Base-by-base conservation (phyloP, 2,329 filamentous ascomycete species). In the Pseudogymnoascus sp. region DNA sequence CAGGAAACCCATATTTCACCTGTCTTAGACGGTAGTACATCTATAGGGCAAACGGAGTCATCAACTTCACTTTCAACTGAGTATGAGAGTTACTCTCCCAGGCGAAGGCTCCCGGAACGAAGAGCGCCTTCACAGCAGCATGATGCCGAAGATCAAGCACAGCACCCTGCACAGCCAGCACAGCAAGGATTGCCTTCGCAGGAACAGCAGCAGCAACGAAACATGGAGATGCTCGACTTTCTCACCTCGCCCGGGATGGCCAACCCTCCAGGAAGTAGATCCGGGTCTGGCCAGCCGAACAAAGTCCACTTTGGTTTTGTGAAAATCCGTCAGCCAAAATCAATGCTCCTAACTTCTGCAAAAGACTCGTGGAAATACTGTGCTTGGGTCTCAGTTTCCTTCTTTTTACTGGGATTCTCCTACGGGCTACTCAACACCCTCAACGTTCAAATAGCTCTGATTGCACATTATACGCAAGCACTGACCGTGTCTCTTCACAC, bases 371-470 rank as follows among this genome's bases (percentile, higher is more conserved):
- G 88, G 66, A 88, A 85, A 65, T 89, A 90, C 67, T 86, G 88
- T 69, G 80, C 83, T 17, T 80, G 91, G 67, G 90, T 95, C 23
- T 88, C 88, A 1, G 81, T 92, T 4, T 78, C 96, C 0, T 95
- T 96, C 75, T 85, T 96, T 66, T 77, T 96, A 5, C 93, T 91
- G 91, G 92, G 92, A 0, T 88, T 96, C 64, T 91, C 91, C 0
- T 96, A 96, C 68, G 92, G 92, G 0, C 81, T 96, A 2, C 79
- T 96, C 5, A 90, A 93, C 71, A 89, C 88, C 0, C 82, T 96
- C 37, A 96, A 96, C 72, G 83, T 82, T 21, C 87, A 85, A 23
- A 86, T 91, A 62, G 86, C 88, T 50, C 72, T 77, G 15, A 83
- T 90, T 4, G 82, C 87, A 13, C 69, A 80, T 29, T 70, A 70